A percentile compares a stretch with the other conserved stretches of the same genome.
Evolutionary conservation across 805 yeast species (phyloP).

Genomic region (Nakazawaea populi): DNA sequence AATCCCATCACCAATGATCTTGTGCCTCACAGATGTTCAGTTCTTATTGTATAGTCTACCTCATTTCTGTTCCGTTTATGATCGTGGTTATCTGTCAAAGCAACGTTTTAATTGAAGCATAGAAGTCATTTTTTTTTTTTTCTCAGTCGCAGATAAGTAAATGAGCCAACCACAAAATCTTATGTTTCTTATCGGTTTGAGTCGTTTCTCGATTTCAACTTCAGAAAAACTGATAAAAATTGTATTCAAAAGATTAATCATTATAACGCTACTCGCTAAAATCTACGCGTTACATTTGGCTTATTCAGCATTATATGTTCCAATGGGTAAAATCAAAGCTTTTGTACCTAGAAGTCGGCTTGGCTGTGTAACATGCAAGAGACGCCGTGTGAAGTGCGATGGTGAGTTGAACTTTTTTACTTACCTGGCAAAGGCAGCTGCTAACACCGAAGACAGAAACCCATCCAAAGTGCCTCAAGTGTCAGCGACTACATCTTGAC

Average conservation of each 20-base stretch:
- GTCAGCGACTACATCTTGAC: constrained; percentile 18
- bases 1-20: too few relatives aligned
- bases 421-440: too few relatives aligned
- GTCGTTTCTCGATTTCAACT: background rate
- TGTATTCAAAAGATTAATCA: constrained; percentile 3
- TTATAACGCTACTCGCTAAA: too few relatives aligned
- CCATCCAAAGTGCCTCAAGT: constrained; percentile 26
- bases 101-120: too few relatives aligned
- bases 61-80: too few relatives aligned
- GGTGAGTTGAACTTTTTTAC: constrained; percentile 12
- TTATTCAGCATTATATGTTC: too few relatives aligned
- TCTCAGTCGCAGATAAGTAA: too few relatives aligned
- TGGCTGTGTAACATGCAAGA: constrained; percentile 46
- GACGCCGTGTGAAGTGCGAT: constrained; percentile 43
- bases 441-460: constrained; percentile 14
- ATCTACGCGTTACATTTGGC: too few relatives aligned
- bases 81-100: too few relatives aligned
- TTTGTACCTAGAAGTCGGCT: constrained; percentile 24
- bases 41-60: too few relatives aligned
- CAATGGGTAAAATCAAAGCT: constrained; percentile 4
- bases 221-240: background rate
- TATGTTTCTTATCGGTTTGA: background rate
- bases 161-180: background rate
- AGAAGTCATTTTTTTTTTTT: too few relatives aligned
- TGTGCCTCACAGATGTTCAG: too few relatives aligned